These are phyloP conservation scores for Harrya chromipes DNA, from an alignment of 768 basidiomycete species.

Conservation along the genomic window DNA sequence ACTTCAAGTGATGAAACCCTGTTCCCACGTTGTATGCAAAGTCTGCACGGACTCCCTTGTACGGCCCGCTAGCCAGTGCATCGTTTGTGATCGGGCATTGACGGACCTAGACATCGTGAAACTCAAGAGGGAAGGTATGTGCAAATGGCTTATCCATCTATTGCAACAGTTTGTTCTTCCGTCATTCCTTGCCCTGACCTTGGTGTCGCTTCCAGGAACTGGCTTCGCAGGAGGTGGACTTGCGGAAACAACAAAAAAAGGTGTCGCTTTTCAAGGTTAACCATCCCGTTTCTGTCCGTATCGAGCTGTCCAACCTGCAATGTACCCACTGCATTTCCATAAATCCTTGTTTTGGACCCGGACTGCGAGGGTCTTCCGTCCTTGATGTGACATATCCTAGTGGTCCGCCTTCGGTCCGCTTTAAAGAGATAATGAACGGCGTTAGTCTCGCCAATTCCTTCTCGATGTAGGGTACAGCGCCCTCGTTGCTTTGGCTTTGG, in stretches of 20 bases:
- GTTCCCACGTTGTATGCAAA: conserved; percentile 90
- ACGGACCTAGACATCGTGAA: conserved; percentile 75
- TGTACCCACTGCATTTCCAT: conserved; percentile 1
- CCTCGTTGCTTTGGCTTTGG: neutral
- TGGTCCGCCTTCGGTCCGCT: too few species aligned
- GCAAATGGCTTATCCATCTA: neutral
- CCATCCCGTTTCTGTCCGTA: conserved; percentile 4
- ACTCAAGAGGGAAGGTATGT: conserved; percentile 82
- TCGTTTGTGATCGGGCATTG: conserved; percentile 74
- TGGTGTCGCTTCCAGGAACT: conserved; percentile 53
- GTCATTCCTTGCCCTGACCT: conserved; percentile 1
- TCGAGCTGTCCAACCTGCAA: neutral
- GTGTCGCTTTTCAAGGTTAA: conserved; percentile 84
- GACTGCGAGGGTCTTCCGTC: neutral
- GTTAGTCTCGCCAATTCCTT: too few species aligned
- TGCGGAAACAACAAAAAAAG: conserved; percentile 79
- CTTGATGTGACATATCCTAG: neutral
- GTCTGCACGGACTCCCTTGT: conserved; percentile 89
- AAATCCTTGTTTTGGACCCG: neutral
- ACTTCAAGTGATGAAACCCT: conserved; percentile 70
- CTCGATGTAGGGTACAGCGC: neutral
- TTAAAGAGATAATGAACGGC: too few species aligned
- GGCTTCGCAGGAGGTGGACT: conserved; percentile 94
- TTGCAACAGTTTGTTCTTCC: neutral
- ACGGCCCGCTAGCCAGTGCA: conserved; percentile 73